A percentile compares a stretch with the other conserved stretches of the same genome.
phyloP scores from a whole-genome alignment of 2,329 filamentous ascomycete genomes.

The Plenodomus biglobosus region DNA sequence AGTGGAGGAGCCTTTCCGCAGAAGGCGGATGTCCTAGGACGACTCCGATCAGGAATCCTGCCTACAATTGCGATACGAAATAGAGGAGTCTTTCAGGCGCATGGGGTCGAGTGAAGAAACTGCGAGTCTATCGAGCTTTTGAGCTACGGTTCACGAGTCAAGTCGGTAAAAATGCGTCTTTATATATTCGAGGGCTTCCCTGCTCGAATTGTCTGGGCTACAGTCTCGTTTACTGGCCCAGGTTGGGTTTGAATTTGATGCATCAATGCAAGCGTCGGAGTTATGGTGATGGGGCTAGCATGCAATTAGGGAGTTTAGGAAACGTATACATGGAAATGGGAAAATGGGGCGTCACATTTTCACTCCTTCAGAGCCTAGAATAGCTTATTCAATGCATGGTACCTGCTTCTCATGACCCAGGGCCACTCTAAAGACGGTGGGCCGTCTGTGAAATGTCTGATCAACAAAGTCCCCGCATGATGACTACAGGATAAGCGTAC shows the following conservation, averaged over 20 bases:
- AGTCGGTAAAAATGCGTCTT: not conserved
- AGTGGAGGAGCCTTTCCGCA: conserved; percentile 24
- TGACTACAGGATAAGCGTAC: no score
- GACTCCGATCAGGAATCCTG: conserved; percentile 15
- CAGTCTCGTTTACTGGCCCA: not conserved
- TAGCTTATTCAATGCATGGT: not conserved
- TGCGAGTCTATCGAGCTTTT: not conserved
- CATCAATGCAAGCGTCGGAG: conserved; percentile 5
- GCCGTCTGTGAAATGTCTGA: no score
- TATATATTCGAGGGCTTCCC: not conserved
- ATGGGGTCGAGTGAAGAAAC: not conserved
- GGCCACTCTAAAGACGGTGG: no score
- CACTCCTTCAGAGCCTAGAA: not conserved
- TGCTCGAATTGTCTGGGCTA: not conserved
- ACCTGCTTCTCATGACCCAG: not conserved
- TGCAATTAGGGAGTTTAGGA: conserved; percentile 6
- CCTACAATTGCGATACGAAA: conserved; percentile 9
- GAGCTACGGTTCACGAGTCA: not conserved
- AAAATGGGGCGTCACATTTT: not conserved
- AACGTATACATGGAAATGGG: conserved; percentile 2
- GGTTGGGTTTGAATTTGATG: conserved; percentile 5
- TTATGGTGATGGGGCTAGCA: conserved; percentile 2
- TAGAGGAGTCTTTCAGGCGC: conserved; percentile 12
- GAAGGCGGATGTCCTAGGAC: conserved; percentile 25
- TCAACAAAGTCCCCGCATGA: no score